Base-by-base conservation (phyloP, 2,329 filamentous ascomycete genomes). In the Plenodomus lindquistii region DNA sequence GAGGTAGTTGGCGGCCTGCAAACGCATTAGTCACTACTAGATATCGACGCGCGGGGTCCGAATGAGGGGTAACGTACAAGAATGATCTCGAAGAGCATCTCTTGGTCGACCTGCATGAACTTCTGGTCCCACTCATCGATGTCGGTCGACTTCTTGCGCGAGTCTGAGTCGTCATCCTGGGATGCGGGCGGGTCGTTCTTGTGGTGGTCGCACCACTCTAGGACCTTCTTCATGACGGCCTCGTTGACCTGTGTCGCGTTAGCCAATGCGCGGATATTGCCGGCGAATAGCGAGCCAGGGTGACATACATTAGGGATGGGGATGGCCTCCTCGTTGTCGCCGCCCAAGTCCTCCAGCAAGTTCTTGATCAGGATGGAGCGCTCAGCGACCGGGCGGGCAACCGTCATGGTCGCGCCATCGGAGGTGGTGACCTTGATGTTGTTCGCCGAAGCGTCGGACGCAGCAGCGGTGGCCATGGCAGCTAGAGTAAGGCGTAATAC, bases 91-190 rank as follows among this genome's bases (percentile, higher is more conserved):
- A 99, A 99, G 1, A 99, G 84, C 94, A 99, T 97, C 77, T 99
- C 94, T 72, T 99, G 94, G 73, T 99, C 94, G 16, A 99, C 94
- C 77, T 97, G 93, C 94, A 99, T 97, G 76, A 97, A 99, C 78
- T 99, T 99, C 76, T 97, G 93, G 66, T 99, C 94, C 94, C 94
- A 99, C 77, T 99, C 94, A 51, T 97, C 94, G 60, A 99, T 99
- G 66, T 99, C 94, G 39, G 94, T 97, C 1, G 92, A 96, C 85
- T 96, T 97, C 82, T 97, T 97, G 64, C 94, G 90, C 42, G 87
- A 91, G 66, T 97, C 93, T 54, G 88, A 88, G 65, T 99, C 91
- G 52, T 96, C 94, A 55, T 97, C 93, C 65, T 85, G 84, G 44
- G 86, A 81, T 55, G 85, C 83, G n/a, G 85, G 81, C 34, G 94